Conservation (phyloP, 1,284 basidiomycete genomes). For the Fistulina hepatica region DNA sequence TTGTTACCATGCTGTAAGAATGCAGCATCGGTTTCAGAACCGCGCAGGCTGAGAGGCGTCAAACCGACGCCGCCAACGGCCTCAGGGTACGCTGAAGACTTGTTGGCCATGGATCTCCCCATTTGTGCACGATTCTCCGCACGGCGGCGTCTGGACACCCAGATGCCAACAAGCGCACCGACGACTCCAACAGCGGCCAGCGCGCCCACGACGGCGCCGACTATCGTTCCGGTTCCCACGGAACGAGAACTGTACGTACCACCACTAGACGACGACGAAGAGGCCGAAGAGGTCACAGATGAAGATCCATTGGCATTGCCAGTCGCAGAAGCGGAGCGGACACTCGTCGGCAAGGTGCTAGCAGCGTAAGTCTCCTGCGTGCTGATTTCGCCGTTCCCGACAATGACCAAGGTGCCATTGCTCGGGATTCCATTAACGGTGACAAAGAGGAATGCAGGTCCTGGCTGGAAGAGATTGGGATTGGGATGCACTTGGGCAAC, state of each 20-base stretch:
- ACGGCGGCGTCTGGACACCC: slow-evolving; percentile 34
- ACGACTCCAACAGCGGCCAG: slow-evolving; percentile 37
- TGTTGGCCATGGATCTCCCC: slow-evolving; percentile 21
- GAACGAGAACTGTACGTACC: too few relatives aligned
- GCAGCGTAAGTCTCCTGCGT: slow-evolving; percentile 42
- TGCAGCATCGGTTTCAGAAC: slow-evolving; percentile 14
- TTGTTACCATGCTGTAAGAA: slow-evolving; percentile 12
- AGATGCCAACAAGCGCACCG: slow-evolving; percentile 38
- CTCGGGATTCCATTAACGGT: slow-evolving; percentile 77
- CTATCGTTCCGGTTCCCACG: slow-evolving; percentile 36
- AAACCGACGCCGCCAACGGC: slow-evolving; percentile 4
- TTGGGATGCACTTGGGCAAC: slow-evolving; percentile 76
- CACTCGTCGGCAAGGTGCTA: slow-evolving; percentile 42
- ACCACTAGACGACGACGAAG: slow-evolving; percentile 4
- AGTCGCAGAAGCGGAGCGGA: slow-evolving; percentile 29
- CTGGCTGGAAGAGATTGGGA: slow-evolving; percentile 76
- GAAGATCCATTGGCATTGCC: slow-evolving; percentile 28
- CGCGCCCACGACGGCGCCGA: slow-evolving; percentile 41
- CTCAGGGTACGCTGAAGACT: too few relatives aligned
- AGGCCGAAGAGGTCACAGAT: slow-evolving; percentile 15
- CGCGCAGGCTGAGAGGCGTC: slow-evolving; percentile 10
- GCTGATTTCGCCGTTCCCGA: slow-evolving; percentile 73
- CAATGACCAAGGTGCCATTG: slow-evolving; percentile 61
- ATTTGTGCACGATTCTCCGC: slow-evolving; percentile 20
- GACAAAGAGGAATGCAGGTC: slow-evolving; percentile 76